These are phyloP conservation scores for Geranium incanum DNA, from an alignment of 441 rosid genomes.

Conservation along the genomic window DNA sequence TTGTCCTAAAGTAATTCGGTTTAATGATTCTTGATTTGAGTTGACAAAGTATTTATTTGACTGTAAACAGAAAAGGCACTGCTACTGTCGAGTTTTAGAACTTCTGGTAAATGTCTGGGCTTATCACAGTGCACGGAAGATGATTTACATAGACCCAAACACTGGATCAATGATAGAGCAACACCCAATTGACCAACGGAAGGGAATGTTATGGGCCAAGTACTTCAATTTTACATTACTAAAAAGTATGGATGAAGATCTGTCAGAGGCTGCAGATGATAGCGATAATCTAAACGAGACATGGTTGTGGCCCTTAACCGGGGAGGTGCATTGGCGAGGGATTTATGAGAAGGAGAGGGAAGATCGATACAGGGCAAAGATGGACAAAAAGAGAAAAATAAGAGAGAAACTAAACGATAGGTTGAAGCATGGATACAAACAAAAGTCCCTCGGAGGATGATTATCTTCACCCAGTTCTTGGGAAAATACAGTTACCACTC, in stretches of 20 bases:
- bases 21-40: slow-evolving; percentile 9
- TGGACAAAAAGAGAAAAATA: slow-evolving; percentile 90
- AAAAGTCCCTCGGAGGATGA: slow-evolving; percentile 66
- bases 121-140: slow-evolving; percentile 74
- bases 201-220: slow-evolving; percentile 62
- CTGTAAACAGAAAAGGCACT: slow-evolving; percentile 60
- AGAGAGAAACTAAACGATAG: slow-evolving; percentile 66
- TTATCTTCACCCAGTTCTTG: neutral
- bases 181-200: slow-evolving; percentile 54
- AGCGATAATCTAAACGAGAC: slow-evolving; percentile 53
- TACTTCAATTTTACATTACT: slow-evolving; percentile 65
- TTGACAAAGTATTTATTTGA: slow-evolving; percentile 8
- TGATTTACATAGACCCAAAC: slow-evolving; percentile 79
- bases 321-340: slow-evolving; percentile 98
- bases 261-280: slow-evolving; percentile 96
- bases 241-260: slow-evolving; percentile 93
- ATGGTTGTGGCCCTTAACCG: slow-evolving; percentile 94
- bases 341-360: slow-evolving; percentile 90
- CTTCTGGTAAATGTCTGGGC: slow-evolving; percentile 89
- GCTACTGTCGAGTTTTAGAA: slow-evolving; percentile 83
- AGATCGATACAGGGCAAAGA: slow-evolving; percentile 76
- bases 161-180: slow-evolving; percentile 67
- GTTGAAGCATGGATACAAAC: slow-evolving; percentile 62
- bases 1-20: neutral
- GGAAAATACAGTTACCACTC: neutral